A percentile compares a stretch with the other conserved stretches of the same genome.
phyloP scores from a whole-genome alignment of 2,329 filamentous ascomycete genomes.

The Fusarium xyrophilum region DNA sequence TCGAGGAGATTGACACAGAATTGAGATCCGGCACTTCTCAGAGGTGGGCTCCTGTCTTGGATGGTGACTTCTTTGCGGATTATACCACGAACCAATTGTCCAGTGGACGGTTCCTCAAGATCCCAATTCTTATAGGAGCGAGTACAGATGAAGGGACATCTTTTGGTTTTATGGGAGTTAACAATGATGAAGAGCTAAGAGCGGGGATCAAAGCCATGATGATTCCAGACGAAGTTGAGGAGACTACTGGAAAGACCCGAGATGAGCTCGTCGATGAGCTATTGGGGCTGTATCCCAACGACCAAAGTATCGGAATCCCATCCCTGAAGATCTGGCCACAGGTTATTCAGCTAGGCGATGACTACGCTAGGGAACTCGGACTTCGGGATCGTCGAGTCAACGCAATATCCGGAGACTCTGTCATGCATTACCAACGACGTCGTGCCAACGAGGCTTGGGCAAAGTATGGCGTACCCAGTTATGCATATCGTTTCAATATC shows the following conservation, averaged over 20 bases:
- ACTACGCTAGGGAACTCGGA: constrained; percentile 35
- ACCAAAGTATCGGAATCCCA: constrained; percentile 46
- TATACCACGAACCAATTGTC: constrained; percentile 43
- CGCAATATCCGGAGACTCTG: constrained; percentile 42
- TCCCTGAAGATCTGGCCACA: constrained; percentile 45
- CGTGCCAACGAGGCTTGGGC: constrained; percentile 42
- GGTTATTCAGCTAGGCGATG: constrained; percentile 40
- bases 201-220: constrained; percentile 16
- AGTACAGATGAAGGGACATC: constrained; percentile 46
- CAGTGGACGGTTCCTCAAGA: constrained; percentile 45
- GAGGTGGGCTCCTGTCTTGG: constrained; percentile 43
- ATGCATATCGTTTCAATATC: constrained; percentile 46
- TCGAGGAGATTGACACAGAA: constrained; percentile 41
- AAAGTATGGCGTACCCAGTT: constrained; percentile 39
- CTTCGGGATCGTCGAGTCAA: constrained; percentile 43
- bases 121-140: constrained; percentile 47
- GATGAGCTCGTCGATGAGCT: constrained; percentile 38
- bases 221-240: constrained; percentile 4
- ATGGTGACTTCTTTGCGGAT: constrained; percentile 47
- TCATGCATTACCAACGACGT: constrained; percentile 41
- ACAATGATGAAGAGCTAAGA: constrained; percentile 43
- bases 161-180: constrained; percentile 36
- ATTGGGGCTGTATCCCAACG: constrained; percentile 43
- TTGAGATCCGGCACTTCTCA: constrained; percentile 12
- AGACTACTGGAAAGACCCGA: constrained; percentile 32